phyloP scores from a whole-genome alignment of 352 stramenopile species.

The Salisapilia sapeloensis region DNA sequence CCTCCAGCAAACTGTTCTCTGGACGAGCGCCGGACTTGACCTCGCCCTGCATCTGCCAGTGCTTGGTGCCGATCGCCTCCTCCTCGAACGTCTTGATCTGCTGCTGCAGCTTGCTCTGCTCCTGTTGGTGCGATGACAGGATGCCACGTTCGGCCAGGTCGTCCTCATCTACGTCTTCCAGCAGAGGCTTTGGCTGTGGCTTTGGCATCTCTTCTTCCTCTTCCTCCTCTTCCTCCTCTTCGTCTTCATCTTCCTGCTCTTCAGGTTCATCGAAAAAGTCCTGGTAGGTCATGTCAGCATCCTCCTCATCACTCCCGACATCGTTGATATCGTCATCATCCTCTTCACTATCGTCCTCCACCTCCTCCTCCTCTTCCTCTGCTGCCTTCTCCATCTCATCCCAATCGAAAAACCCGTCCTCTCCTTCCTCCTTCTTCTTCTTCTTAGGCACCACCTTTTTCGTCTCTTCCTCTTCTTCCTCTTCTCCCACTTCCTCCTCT shows the following conservation, averaged over 20 bases:
- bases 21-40: constrained; percentile 70
- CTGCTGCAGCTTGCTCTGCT: constrained; percentile 42
- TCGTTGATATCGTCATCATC: constrained; percentile 8
- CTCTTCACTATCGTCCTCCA: constrained; percentile 11
- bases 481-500: constrained; percentile 1
- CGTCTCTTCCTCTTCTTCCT: constrained; percentile 7
- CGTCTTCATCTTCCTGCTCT: constrained; percentile 17
- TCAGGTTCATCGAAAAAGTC: constrained; percentile 19
- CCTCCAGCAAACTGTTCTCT: constrained; percentile 87
- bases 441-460: constrained; percentile 26
- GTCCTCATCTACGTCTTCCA: constrained; percentile 35
- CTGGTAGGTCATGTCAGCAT: constrained; percentile 10
- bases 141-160: constrained; percentile 62
- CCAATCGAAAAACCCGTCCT: constrained; percentile 78
- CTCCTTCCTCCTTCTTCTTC: constrained; percentile 41
- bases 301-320: constrained; percentile 15
- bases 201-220: constrained; percentile 37
- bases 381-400: constrained; percentile 76
- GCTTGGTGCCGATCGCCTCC: constrained; percentile 84
- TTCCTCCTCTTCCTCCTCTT: constrained; percentile 10
- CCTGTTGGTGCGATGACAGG: constrained; percentile 62
- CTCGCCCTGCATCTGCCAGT: constrained; percentile 88
- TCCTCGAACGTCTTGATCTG: constrained; percentile 81
- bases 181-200: constrained; percentile 28
- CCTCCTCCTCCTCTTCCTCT: constrained; percentile 41